Conservation (phyloP, 73 alveolate species). For the Tetrahymena elliotti region DNA sequence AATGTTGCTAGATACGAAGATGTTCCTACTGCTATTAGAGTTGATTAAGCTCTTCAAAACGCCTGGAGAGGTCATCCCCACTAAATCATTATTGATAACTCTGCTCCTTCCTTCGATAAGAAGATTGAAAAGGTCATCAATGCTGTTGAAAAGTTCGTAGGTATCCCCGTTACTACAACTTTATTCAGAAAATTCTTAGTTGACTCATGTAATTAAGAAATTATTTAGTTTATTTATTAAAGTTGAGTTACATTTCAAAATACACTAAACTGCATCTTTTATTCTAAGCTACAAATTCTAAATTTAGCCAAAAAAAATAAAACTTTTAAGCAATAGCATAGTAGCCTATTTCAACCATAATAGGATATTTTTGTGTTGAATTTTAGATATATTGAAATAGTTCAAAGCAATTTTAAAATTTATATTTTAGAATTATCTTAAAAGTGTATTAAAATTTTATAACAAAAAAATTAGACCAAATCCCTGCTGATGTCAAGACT, state of each 20-base stretch:
- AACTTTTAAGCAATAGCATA: no score
- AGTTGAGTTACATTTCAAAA: no score
- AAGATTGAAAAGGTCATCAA: conserved; percentile 48
- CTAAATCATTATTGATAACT: conserved; percentile 48
- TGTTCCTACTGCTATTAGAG: conserved; percentile 41
- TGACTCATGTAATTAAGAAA: background rate
- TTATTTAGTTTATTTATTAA: background rate
- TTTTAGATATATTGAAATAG: no score
- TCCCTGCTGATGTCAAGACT: background rate
- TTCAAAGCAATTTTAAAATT: no score
- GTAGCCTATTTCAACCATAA: no score
- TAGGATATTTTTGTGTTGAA: no score
- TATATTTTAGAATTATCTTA: no score
- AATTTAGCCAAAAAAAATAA: no score
- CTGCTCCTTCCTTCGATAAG: conserved; percentile 43
- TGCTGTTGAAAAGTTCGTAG: background rate
- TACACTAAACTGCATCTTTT: no score
- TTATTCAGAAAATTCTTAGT: background rate
- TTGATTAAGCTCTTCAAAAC: conserved; percentile 38
- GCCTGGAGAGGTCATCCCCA: conserved; percentile 73
- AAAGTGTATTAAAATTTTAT: no score
- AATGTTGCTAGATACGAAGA: conserved; percentile 66
- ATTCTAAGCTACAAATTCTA: no score
- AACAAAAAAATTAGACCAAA: background rate
- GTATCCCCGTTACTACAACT: background rate